These are phyloP conservation scores for Coemansia sp. DNA, from an alignment of 192 early-diverging fungal species.

Conservation along the genomic window DNA sequence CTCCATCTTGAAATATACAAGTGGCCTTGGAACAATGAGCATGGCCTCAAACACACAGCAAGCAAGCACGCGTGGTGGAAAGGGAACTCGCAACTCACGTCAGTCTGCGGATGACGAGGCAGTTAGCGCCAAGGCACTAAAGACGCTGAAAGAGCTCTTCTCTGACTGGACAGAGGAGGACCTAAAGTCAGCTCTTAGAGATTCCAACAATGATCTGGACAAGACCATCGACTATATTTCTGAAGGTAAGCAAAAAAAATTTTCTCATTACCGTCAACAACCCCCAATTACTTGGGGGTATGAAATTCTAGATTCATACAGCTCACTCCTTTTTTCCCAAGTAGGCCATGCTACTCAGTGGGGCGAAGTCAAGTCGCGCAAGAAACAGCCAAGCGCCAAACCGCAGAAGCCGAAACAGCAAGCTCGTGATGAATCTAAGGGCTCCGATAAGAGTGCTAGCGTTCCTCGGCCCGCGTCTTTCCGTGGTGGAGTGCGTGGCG, in stretches of 20 bases:
- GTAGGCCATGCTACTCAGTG: constrained; percentile 78
- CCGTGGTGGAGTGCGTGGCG: constrained; percentile 63
- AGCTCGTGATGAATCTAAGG: constrained; percentile 53
- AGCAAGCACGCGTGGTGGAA: constrained; percentile 29
- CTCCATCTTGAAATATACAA: constrained; percentile 4
- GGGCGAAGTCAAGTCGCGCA: constrained; percentile 81
- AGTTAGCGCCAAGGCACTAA: constrained; percentile 50
- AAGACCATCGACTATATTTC: constrained; percentile 74
- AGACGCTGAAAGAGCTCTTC: constrained; percentile 68
- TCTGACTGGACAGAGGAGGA: constrained; percentile 87
- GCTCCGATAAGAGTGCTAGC: constrained; percentile 38
- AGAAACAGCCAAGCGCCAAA: constrained; percentile 52
- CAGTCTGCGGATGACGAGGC: constrained; percentile 51
- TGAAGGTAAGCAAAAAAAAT: constrained; percentile 57
- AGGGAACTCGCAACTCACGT: not conserved
- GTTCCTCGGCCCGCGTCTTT: constrained; percentile 59
- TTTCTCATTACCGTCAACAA: too few relatives aligned
- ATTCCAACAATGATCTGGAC: constrained; percentile 83
- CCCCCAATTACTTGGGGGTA: too few relatives aligned
- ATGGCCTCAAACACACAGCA: constrained; percentile 52
- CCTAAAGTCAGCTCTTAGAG: constrained; percentile 78
- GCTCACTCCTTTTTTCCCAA: not conserved
- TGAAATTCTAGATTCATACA: too few relatives aligned
- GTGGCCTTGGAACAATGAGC: constrained; percentile 32
- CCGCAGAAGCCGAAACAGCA: constrained; percentile 49